These are phyloP conservation scores for Dactylorhiza incarnata DNA, from an alignment of 106 monocot genomes.

Conservation along the genomic window DNA sequence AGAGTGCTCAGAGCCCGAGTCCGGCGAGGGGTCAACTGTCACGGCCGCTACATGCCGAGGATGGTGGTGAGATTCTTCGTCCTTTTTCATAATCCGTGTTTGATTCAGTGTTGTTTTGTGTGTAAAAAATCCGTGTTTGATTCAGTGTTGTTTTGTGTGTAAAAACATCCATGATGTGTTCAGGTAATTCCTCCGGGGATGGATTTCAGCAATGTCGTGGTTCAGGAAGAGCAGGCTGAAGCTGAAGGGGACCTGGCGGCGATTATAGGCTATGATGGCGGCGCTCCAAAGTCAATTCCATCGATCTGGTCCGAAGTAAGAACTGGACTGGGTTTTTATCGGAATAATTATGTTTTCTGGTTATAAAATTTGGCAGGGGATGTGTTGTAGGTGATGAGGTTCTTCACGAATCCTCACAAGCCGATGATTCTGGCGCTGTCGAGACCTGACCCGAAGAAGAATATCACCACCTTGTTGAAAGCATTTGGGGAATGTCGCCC, in stretches of 20 bases:
- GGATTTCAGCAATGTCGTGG: slow-evolving; percentile 61
- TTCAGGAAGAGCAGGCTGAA: slow-evolving; percentile 34
- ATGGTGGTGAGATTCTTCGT: slow-evolving; percentile 59
- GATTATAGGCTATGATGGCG: slow-evolving; percentile 16
- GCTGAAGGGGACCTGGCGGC: slow-evolving; percentile 6
- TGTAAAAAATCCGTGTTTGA: not conserved
- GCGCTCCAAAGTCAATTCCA: slow-evolving; percentile 33
- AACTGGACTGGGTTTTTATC: not conserved
- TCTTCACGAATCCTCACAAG: slow-evolving; percentile 91
- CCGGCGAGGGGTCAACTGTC: slow-evolving; percentile 53
- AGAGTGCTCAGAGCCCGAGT: slow-evolving; percentile 62
- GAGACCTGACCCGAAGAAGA: slow-evolving; percentile 91
- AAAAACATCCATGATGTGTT: too few relatives aligned
- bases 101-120: not conserved
- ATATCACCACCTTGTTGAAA: slow-evolving; percentile 79
- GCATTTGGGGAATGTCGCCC: slow-evolving; percentile 92
- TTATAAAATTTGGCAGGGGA: not conserved
- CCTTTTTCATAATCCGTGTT: not conserved
- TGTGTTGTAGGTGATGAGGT: slow-evolving; percentile 52
- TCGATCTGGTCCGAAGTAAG: slow-evolving; percentile 47
- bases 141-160: too few relatives aligned
- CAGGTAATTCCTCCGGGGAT: slow-evolving; percentile 72
- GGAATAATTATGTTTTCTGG: not conserved
- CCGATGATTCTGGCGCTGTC: slow-evolving; percentile 91
- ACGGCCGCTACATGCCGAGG: slow-evolving; percentile 81